Evolutionary conservation across 1,284 basidiomycete species (phyloP).

Genomic region (Papiliotrema flavescens): DNA sequence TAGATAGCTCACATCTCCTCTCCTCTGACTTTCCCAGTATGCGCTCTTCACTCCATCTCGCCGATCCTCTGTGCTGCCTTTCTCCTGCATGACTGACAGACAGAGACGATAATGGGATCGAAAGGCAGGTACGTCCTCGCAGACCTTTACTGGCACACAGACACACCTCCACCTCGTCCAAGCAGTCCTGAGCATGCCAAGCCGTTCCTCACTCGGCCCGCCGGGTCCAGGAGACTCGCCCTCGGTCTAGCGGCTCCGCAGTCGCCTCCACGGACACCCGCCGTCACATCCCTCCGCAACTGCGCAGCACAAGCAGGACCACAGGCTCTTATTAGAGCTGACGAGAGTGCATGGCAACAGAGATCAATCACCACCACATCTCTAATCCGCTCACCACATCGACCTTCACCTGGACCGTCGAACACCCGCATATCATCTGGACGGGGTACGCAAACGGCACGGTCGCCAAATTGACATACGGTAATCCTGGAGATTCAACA

Average conservation of each 20-base stretch:
- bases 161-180: too few species aligned
- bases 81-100: background rate
- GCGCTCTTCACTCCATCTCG: too few species aligned
- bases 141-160: background rate
- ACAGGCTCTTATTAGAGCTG: background rate
- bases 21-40: too few species aligned
- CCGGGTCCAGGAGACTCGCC: too few species aligned
- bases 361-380: background rate
- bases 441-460: background rate
- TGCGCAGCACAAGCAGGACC: background rate
- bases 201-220: too few species aligned
- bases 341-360: background rate
- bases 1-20: background rate
- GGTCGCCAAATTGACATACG: background rate
- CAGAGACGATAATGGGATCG: background rate
- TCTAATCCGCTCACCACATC: background rate
- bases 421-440: background rate
- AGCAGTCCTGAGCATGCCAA: too few species aligned
- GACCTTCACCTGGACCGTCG: background rate
- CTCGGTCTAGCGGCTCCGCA: too few species aligned
- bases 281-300: too few species aligned
- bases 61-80: too few species aligned
- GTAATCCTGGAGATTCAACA: background rate
- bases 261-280: too few species aligned
- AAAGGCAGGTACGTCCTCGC: background rate